Evolutionary conservation across 2,329 filamentous ascomycete genomes (phyloP), one percentile per base, ranked within the genome.

Genomic region (Penicillium glabrum): DNA sequence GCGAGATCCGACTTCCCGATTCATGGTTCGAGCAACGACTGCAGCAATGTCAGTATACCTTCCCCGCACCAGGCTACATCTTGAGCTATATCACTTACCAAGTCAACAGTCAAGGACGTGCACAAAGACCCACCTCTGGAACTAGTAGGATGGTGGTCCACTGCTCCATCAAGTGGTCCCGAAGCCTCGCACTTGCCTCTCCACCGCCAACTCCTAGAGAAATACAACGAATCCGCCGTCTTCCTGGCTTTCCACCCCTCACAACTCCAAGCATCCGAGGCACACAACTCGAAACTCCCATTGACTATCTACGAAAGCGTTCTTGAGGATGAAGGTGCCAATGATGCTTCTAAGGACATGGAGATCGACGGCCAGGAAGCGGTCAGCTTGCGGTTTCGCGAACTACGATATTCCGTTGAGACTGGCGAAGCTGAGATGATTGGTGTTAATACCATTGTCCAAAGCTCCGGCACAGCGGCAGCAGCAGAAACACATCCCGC

Each of bases 341-440:
- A 72, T 43, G 80, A 84, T 56, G 82, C 80, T 39, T 86, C 74
- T 52, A 77, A 89, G 66, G 86, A 89, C 54, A 88, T 86, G 76
- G 86, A 87, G 66, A 89, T 93, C 77, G 88, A 90, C 61, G 89
- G 91, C 61, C 80, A 79, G 72, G 69, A 85, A 1, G 73, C 79
- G 2, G 71, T 86, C 24, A 84, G 82, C 50, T 82, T 95, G 58
- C 89, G 85, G 67, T 98, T 98, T 75, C 85, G 88, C 58, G 89
- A 96, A 69, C 77, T 98, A 10, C 86, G 89, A 1, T 98, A 95
- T 73, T 89, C 89, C 0, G 87, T 98, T 2, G 95, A 98, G 77
- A 96, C 93, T 0, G 91, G 91, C 10, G 93, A 98, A 73, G 93
- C 93, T 1, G 95, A 99, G 75, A 97, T 97, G 92, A 98, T 99